Evolutionary conservation across 2,329 filamentous ascomycete genomes (phyloP), one percentile per base, ranked within the genome.

Genomic region (Fusarium irregulare): DNA sequence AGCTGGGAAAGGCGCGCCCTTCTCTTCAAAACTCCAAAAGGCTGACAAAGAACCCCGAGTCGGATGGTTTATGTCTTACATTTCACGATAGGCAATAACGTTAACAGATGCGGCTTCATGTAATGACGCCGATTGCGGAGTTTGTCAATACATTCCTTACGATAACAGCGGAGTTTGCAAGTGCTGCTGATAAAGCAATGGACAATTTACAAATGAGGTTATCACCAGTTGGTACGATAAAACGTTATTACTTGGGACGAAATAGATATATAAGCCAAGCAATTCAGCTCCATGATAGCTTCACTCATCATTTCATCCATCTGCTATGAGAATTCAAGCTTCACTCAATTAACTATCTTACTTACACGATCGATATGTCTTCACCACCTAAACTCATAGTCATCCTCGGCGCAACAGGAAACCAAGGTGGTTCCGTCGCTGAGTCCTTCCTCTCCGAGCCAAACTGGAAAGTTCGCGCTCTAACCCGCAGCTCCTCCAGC

Each of bases 381-480:
- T 57, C 58, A 1, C 20, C 20, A 21, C 21, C 21, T 21, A 73
- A 70, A 34, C 28, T 70, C 23, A 70, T 73, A 3, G 61, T 53
- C 6, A 27, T 73, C 5, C 37, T 73, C 5, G 71, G 71, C 0
- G 68, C 71, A 14, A 73, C 71, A 3, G 71, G 71, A 0, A 72
- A 70, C 16, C 71, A 73, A 45, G 71, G 71, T 2, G 71, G 68
- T 8, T 68, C 67, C 7, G 68, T 70, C 10, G 51, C 12, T 0
- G 32, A 47, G 3, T 27, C 14, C 8, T 70, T 70, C 37, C 42
- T 70, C 28, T 40, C 53, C 14, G 63, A 71, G 2, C 47, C 54
- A 28, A 34, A 13, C 11, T 70, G 67, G 67, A 53, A 47, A 23
- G 50, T 70, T 44, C 67, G 67, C 44, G 63, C 63, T n/a, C 4